phyloP scores from a whole-genome alignment of 148 eudicot species.

The Amaranthus cruentus region DNA sequence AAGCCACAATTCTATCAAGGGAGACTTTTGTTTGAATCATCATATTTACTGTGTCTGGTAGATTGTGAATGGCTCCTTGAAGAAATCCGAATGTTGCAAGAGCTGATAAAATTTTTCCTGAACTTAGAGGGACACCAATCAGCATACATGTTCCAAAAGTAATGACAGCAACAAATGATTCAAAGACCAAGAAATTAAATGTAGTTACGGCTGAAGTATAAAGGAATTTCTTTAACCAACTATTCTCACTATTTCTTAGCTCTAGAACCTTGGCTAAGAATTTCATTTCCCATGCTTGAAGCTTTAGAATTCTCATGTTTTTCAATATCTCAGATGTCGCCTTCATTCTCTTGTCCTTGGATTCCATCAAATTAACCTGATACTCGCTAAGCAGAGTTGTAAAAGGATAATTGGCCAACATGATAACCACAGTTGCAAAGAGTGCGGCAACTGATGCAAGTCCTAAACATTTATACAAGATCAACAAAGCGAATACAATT shows the following conservation, averaged over 20 bases:
- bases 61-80: constrained; percentile 40
- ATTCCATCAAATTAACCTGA: constrained; percentile 35
- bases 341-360: constrained; percentile 45
- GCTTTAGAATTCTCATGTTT: constrained; percentile 46
- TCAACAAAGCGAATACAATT: constrained; percentile 30
- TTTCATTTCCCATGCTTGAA: constrained; percentile 53
- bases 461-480: constrained; percentile 40
- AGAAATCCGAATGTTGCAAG: constrained; percentile 49
- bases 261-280: constrained; percentile 37
- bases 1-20: constrained; percentile 45
- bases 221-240: constrained; percentile 38
- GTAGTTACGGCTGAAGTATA: constrained; percentile 25
- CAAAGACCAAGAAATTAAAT: constrained; percentile 36
- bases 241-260: constrained; percentile 31
- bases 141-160: constrained; percentile 37
- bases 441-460: constrained; percentile 36
- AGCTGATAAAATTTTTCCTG: constrained; percentile 42
- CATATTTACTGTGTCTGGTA: constrained; percentile 52
- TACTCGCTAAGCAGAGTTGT: constrained; percentile 33
- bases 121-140: constrained; percentile 41
- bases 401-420: constrained; percentile 37
- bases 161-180: constrained; percentile 35
- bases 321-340: constrained; percentile 45
- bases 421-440: constrained; percentile 23
- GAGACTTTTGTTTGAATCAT: constrained; percentile 52